Evolutionary conservation across 2,329 filamentous ascomycete genomes (phyloP), one percentile per base, ranked within the genome.

Genomic region (Xylaria digitata): DNA sequence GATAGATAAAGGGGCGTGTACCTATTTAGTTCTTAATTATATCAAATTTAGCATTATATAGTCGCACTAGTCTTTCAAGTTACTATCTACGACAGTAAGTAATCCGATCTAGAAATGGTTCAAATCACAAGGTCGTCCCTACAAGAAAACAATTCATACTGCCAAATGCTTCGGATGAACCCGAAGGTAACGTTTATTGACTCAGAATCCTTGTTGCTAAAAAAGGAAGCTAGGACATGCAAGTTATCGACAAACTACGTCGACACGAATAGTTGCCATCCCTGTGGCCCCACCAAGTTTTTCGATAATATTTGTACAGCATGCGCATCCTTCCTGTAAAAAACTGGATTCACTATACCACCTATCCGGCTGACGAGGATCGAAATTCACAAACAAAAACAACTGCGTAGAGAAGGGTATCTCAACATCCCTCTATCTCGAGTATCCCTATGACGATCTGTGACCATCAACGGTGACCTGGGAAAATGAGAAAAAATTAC

Each of bases 401-500:
- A 66, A 58, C 40, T 56, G 37, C 43, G 55, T 34, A 61, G 61
- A 43, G 26, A 63, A 62, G 63, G 63, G 66, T 69, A 69, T 70
- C 68, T 62, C 60, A 30, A 34, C 42, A 32, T 61, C 19, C 46
- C 68, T 61, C 50, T 66, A 56, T 62, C 53, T 63, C 60, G 43
- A 54, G 50, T 52, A 45, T 40, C 54, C 48, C 50, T 17, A n/a
- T 37, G 30, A 30, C 19, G 46, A 63, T 50, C 40, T 58, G 26
- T 42, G 23, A 52, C 43, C 59, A 53, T 65, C 46, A 40, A 57
- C 23, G 40, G 59, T 64, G 60, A 48, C 57, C 48, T 26, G 37
- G 48, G 55, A 59, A 65, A 68, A 68, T 64, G 55, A 61, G 48
- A 52, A 23, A 55, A 61, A 68, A 67, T 59, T 49, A 64, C 60